phyloP scores from a whole-genome alignment of 2,329 filamentous ascomycete species.

The Sordariomycetes sp. region DNA sequence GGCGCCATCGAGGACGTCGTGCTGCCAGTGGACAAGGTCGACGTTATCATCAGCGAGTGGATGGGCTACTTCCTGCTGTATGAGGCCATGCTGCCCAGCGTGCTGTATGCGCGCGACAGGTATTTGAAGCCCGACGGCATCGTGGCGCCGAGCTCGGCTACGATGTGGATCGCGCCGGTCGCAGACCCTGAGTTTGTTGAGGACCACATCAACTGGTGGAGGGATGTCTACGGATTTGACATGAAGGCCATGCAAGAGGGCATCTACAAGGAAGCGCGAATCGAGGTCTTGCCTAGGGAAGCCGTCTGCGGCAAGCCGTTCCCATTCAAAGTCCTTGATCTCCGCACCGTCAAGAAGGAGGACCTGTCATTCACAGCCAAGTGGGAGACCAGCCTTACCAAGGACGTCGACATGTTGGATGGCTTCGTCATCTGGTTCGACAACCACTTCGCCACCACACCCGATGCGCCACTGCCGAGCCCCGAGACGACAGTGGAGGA shows the following conservation, averaged over 20 bases:
- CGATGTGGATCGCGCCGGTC: conserved; percentile 73
- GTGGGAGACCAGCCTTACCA: conserved; percentile 53
- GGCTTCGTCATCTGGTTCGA: conserved; percentile 93
- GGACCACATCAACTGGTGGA: conserved; percentile 79
- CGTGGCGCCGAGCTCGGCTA: conserved; percentile 79
- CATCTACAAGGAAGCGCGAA: conserved; percentile 73
- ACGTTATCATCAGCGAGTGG: conserved; percentile 95
- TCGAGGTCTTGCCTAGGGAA: conserved; percentile 58
- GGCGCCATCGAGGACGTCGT: conserved; percentile 84
- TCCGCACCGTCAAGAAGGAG: conserved; percentile 61
- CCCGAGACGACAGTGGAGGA: conserved; percentile 48
- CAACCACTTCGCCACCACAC: conserved; percentile 71
- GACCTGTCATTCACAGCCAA: conserved; percentile 68
- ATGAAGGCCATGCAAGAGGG: conserved; percentile 84
- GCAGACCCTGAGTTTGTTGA: conserved; percentile 68
- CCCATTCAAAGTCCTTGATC: conserved; percentile 66
- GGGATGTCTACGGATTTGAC: conserved; percentile 88
- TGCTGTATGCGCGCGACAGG: conserved; percentile 78
- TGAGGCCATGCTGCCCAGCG: conserved; percentile 91
- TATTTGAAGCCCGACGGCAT: conserved; percentile 75
- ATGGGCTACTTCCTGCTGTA: conserved; percentile 94
- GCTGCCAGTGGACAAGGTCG: conserved; percentile 70
- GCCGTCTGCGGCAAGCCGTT: conserved; percentile 50
- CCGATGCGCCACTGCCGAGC: conserved; percentile 37
- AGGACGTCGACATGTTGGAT: conserved; percentile 63